These are phyloP conservation scores for Trametopsis cervina DNA, from an alignment of 768 basidiomycete genomes.

Conservation along the genomic window DNA sequence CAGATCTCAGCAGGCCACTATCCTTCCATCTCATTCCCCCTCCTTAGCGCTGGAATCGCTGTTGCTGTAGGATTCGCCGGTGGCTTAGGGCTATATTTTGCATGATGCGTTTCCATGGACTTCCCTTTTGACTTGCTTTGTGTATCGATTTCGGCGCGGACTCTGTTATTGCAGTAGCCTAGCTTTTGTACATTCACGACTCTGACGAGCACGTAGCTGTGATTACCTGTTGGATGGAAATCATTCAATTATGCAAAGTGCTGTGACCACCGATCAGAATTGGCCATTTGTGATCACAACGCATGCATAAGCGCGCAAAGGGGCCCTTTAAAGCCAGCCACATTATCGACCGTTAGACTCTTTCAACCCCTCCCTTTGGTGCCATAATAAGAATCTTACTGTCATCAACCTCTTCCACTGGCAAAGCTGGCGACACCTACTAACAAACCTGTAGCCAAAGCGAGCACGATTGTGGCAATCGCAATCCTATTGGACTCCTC, in stretches of 20 bases:
- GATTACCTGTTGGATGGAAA: no score
- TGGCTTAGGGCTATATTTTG: slow-evolving; percentile 7
- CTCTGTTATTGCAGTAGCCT: background rate
- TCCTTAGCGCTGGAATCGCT: background rate
- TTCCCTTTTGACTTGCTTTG: background rate
- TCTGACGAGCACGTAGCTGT: background rate
- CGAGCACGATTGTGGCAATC: slow-evolving; percentile 36
- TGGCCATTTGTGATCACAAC: no score
- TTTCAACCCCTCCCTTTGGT: no score
- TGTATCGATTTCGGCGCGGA: background rate
- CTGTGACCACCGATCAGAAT: no score
- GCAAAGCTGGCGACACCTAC: no score
- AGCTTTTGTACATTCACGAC: background rate
- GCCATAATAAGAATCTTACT: no score
- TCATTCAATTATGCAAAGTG: no score
- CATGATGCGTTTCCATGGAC: background rate
- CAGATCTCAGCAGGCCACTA: slow-evolving; percentile 7
- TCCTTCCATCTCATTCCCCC: background rate
- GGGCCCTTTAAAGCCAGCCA: no score
- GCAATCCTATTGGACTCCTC: slow-evolving; percentile 61
- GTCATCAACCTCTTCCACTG: no score
- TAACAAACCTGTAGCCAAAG: no score
- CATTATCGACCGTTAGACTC: no score
- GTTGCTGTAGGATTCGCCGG: slow-evolving; percentile 1
- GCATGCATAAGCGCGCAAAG: no score